phyloP scores from a whole-genome alignment of 2,329 filamentous ascomycete species.

The Aspergillus sp. region DNA sequence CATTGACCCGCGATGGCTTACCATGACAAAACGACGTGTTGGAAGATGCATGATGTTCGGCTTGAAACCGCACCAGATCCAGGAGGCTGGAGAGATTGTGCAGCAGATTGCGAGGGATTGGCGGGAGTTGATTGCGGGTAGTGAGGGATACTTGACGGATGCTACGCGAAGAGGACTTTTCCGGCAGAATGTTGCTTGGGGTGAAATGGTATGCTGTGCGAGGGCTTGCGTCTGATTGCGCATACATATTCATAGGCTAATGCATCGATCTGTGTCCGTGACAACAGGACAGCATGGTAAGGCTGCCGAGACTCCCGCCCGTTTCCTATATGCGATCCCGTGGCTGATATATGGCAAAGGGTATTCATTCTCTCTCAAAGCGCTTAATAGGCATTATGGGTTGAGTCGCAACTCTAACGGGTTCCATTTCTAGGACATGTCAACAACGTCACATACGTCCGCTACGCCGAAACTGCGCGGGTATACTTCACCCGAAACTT shows the following conservation, averaged over 20 bases:
- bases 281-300: slow-evolving; percentile 48
- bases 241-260: slow-evolving; percentile 17
- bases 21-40: slow-evolving; percentile 64
- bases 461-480: slow-evolving; percentile 78
- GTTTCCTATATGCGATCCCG: background rate
- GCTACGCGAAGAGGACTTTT: slow-evolving; percentile 62
- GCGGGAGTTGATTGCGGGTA: slow-evolving; percentile 69
- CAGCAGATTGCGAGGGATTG: slow-evolving; percentile 64
- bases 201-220: slow-evolving; percentile 67
- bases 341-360: slow-evolving; percentile 19
- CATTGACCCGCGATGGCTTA: slow-evolving; percentile 65
- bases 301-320: slow-evolving; percentile 12
- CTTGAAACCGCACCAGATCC: slow-evolving; percentile 57
- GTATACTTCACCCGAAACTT: slow-evolving; percentile 77
- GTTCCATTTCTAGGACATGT: slow-evolving; percentile 62
- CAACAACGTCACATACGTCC: slow-evolving; percentile 81
- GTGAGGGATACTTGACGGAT: slow-evolving; percentile 71
- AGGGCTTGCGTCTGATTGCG: background rate
- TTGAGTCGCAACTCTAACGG: background rate
- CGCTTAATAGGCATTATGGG: background rate
- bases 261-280: slow-evolving; percentile 2
- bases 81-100: slow-evolving; percentile 60
- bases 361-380: slow-evolving; percentile 19
- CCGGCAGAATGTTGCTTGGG: slow-evolving; percentile 72
- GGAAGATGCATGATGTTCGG: slow-evolving; percentile 77